Base-by-base conservation (phyloP, 2,329 filamentous ascomycete species). In the Coniochaeta prunicola region DNA sequence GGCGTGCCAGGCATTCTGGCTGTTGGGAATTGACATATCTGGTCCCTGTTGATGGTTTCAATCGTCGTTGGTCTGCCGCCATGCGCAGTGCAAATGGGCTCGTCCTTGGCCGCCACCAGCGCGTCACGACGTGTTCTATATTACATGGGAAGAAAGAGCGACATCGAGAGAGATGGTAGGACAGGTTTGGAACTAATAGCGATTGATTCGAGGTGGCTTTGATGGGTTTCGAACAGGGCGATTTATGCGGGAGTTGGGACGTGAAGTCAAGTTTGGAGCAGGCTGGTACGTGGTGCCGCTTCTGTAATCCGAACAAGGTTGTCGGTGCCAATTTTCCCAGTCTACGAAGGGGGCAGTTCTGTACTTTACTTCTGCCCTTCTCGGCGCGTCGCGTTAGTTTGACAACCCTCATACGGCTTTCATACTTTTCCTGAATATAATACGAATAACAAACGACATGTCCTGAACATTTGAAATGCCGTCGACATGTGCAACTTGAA, bases 1-100 rank as follows among this genome's bases (percentile, higher is more conserved):
- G 66, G 84, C 79, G 63, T 80, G 80, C 87, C 87, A 89, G 79
- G 75, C 70, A 66, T 81, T 76, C 77, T 87, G 84, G 76, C 84
- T 81, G 76, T 86, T 86, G 74, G 80, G 77, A 76, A 86, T 77
- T 73, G 86, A 86, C 85, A 88, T 88, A 73, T 75, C 81, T 74
- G 73, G 73, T 74, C 75, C 74, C 69, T 71, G 71, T 72, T 74
- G 77, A 75, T 78, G 78, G 71, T 73, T 74, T 74, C 73, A 74
- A 76, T 72, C 68, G 71, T 71, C 66, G 71, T 74, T 72, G 74
- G 75, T 72, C 70, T 75, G 79, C 74, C 80, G 80, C 81, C 80
- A 84, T 83, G 79, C 80, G 80, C 77, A 70, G 67, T 68, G 65
- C 64, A 71, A 74, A 73, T 74, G 75, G 74, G 76, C 76, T 78